Conservation (phyloP, 2,329 filamentous ascomycete genomes). For the Penicillium sclerotiorum region DNA sequence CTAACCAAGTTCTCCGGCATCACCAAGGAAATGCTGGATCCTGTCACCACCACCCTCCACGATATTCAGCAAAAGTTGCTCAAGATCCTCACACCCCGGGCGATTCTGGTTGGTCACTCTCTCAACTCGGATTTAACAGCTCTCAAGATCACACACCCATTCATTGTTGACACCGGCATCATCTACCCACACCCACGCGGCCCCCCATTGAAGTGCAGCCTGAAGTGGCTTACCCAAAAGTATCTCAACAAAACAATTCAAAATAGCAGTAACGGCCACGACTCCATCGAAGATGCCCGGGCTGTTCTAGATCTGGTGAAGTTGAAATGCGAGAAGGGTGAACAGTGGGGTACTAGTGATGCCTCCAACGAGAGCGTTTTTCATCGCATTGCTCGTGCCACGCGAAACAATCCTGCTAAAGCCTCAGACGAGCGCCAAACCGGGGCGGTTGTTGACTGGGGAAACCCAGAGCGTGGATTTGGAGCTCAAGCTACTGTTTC, state of each 20-base stretch:
- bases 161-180: conserved; percentile 88
- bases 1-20: conserved; percentile 91
- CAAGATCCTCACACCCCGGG: conserved; percentile 60
- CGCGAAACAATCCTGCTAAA: conserved; percentile 40
- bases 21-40: conserved; percentile 78
- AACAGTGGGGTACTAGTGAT: conserved; percentile 79
- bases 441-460: conserved; percentile 81
- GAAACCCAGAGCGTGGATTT: conserved; percentile 68
- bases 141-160: conserved; percentile 84
- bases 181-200: conserved; percentile 90
- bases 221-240: conserved; percentile 87
- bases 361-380: conserved; percentile 85
- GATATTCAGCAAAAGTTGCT: conserved; percentile 83
- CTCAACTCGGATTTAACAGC: conserved; percentile 67
- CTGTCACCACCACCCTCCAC: conserved; percentile 77
- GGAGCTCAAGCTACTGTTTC: conserved; percentile 59
- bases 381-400: conserved; percentile 69
- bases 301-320: conserved; percentile 92
- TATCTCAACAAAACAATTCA: conserved; percentile 88
- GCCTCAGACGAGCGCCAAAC: conserved; percentile 37
- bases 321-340: conserved; percentile 93
- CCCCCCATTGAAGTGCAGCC: conserved; percentile 82
- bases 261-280: conserved; percentile 75
- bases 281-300: conserved; percentile 88
- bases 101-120: conserved; percentile 52